Conservation (phyloP, 345 rosid genomes). For the Salix udensis region DNA sequence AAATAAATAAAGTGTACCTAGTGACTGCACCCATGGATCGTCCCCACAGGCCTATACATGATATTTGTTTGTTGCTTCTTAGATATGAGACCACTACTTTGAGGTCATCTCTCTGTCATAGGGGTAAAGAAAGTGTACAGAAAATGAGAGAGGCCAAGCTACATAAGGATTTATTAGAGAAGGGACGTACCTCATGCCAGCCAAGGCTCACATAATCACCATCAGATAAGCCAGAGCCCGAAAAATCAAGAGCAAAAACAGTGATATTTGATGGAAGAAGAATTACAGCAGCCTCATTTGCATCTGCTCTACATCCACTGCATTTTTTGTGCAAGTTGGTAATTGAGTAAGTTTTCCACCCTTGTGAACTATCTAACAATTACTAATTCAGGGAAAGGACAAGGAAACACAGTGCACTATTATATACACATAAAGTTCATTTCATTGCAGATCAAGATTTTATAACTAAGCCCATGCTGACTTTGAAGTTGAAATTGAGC, state of each 20-base stretch:
- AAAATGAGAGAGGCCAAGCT: constrained; percentile 1
- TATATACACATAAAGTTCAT: background rate
- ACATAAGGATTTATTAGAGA: background rate
- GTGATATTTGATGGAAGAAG: constrained; percentile 38
- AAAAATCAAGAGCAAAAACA: constrained; percentile 32
- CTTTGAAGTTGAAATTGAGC: background rate
- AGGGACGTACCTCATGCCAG: constrained; percentile 32
- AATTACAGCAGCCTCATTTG: constrained; percentile 35
- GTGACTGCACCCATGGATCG: constrained; percentile 99
- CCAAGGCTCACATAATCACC: constrained; percentile 40
- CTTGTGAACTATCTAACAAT: constrained; percentile 2
- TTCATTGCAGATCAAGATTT: background rate
- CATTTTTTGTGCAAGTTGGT: constrained; percentile 7
- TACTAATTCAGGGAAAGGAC: background rate
- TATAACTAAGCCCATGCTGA: background rate
- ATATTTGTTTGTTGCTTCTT: constrained; percentile 63
- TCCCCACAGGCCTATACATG: constrained; percentile 96
- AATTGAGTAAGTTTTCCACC: constrained; percentile 25
- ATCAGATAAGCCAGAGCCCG: constrained; percentile 37
- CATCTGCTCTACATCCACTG: constrained; percentile 38
- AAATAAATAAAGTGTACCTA: constrained; percentile 44
- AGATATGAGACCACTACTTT: constrained; percentile 78
- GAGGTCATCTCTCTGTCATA: constrained; percentile 81
- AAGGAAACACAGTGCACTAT: background rate
- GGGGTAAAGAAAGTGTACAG: constrained; percentile 6